Percentiles rank a stretch among this genome's conserved stretches.
Conservation (phyloP, 495 filamentous ascomycete genomes). For the Penicillium maclennaniae region DNA sequence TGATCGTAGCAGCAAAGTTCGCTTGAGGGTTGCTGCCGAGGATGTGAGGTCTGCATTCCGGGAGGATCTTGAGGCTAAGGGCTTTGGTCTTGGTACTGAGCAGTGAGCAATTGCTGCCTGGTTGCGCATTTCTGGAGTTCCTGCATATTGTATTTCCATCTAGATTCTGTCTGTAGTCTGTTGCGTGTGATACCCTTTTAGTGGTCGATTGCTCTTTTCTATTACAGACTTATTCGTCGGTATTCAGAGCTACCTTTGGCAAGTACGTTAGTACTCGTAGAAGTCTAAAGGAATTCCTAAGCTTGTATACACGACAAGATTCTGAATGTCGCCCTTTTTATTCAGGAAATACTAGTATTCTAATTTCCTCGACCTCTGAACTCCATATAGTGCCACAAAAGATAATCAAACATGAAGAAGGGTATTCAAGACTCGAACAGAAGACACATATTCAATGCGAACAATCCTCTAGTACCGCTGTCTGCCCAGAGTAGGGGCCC, state of each 20-base stretch:
- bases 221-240: neutral
- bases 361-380: conserved; percentile 19
- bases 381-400: conserved; percentile 28
- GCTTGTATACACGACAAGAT: too few relatives aligned
- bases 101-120: conserved; percentile 15
- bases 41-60: conserved; percentile 83
- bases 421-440: conserved; percentile 21
- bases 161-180: neutral
- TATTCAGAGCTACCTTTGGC: neutral
- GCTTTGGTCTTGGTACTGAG: conserved; percentile 53
- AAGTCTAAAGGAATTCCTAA: neutral
- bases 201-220: neutral
- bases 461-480: conserved; percentile 54
- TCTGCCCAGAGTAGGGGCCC: conserved; percentile 79
- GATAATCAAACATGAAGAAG: conserved; percentile 16
- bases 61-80: conserved; percentile 82
- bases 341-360: neutral
- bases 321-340: neutral
- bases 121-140: conserved; percentile 13
- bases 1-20: conserved; percentile 80
- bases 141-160: neutral
- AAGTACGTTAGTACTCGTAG: neutral
- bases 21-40: conserved; percentile 81
- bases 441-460: neutral
- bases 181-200: conserved; percentile 30